Evolutionary conservation across 1,139 yeast species (phyloP).

Genomic region (Candida labiduridarum): DNA sequence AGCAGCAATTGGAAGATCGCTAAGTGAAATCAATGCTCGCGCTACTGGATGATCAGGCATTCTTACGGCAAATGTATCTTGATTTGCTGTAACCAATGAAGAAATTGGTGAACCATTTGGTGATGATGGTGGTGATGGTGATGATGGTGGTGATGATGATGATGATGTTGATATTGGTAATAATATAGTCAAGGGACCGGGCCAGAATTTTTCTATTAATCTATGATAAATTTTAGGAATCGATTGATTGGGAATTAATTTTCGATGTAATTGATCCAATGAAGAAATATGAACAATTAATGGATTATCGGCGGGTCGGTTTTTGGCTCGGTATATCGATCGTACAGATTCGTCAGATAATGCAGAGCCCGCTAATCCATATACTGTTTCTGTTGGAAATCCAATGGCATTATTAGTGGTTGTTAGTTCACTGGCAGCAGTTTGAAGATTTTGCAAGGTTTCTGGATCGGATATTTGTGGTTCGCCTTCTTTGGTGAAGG

Average conservation of each 20-base stretch:
- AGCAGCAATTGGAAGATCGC: slow-evolving; percentile 92
- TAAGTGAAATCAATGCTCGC: slow-evolving; percentile 81
- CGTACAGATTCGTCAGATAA: slow-evolving; percentile 70
- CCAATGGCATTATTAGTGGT: slow-evolving; percentile 69
- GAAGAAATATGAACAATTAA: slow-evolving; percentile 88
- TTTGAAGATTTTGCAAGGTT: slow-evolving; percentile 50
- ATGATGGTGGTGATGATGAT: no score
- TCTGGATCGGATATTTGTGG: slow-evolving; percentile 53
- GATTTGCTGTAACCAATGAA: slow-evolving; percentile 78
- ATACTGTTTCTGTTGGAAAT: slow-evolving; percentile 96
- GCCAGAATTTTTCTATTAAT: slow-evolving; percentile 78
- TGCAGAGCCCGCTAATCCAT: slow-evolving; percentile 92
- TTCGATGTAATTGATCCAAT: slow-evolving; percentile 63
- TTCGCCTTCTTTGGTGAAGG: slow-evolving; percentile 24
- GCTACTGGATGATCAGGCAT: slow-evolving; percentile 89
- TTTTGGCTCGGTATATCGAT: slow-evolving; percentile 82
- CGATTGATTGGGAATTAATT: slow-evolving; percentile 45
- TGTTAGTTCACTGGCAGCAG: slow-evolving; percentile 61
- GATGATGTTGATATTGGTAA: slow-evolving; percentile 55
- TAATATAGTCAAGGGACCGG: slow-evolving; percentile 90
- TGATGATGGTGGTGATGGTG: slow-evolving; percentile 28
- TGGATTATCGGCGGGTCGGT: slow-evolving; percentile 95
- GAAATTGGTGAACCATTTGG: slow-evolving; percentile 57
- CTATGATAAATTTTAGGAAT: slow-evolving; percentile 70
- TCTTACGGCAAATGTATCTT: slow-evolving; percentile 87